Evolutionary conservation across 1,284 basidiomycete species (phyloP).

Genomic region (Ganoderma lucidum): DNA sequence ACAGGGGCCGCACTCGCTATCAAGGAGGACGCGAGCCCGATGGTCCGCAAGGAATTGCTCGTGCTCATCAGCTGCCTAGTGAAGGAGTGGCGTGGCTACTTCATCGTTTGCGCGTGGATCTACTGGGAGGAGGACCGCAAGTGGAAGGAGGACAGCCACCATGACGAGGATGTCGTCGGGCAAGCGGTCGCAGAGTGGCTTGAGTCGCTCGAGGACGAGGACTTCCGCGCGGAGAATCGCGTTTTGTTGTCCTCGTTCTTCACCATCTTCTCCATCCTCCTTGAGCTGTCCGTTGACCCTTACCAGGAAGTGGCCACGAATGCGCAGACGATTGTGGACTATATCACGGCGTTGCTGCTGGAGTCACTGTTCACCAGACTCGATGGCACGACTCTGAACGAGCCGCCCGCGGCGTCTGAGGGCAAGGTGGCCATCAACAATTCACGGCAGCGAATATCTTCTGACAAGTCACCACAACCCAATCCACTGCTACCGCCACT

Average conservation of each 20-base stretch:
- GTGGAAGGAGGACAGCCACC: constrained; percentile 49
- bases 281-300: constrained; percentile 94
- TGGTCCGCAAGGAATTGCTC: constrained; percentile 95
- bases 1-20: constrained; percentile 82
- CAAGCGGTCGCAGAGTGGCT: constrained; percentile 85
- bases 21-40: constrained; percentile 94
- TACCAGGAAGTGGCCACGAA: constrained; percentile 92
- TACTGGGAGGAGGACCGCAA: constrained; percentile 90
- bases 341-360: constrained; percentile 88
- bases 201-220: constrained; percentile 72
- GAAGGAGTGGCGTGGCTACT: constrained; percentile 96
- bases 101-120: constrained; percentile 95
- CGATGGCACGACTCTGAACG: constrained; percentile 67
- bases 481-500: constrained; percentile 48
- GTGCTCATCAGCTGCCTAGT: constrained; percentile 93
- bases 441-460: constrained; percentile 59
- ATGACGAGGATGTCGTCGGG: constrained; percentile 72
- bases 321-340: constrained; percentile 93
- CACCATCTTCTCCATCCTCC: constrained; percentile 89
- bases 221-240: constrained; percentile 79
- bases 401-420: constrained; percentile 52
- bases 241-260: constrained; percentile 91
- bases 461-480: constrained; percentile 56
- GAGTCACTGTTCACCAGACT: constrained; percentile 87
- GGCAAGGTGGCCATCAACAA: constrained; percentile 30